Conservation (phyloP, 371 early-diverging fungal species). For the Coemansia sp. region DNA sequence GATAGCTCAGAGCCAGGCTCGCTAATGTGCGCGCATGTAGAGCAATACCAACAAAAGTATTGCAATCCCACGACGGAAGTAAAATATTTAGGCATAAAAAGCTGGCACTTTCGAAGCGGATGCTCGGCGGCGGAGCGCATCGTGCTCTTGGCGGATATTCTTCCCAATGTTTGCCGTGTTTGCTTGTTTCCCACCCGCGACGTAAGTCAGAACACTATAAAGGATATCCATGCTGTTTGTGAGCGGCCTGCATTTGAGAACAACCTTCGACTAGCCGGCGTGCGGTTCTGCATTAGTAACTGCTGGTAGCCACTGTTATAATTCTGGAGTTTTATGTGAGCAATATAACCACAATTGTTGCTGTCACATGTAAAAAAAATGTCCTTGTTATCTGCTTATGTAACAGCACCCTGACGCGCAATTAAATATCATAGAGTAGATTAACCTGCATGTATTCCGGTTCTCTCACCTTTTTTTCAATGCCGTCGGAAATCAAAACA, state of each 20-base stretch:
- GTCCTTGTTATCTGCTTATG: too few relatives aligned
- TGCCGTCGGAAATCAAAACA: too few relatives aligned
- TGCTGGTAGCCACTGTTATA: neutral
- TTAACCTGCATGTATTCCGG: too few relatives aligned
- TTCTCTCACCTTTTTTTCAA: too few relatives aligned
- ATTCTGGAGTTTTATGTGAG: neutral
- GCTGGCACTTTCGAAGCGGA: neutral
- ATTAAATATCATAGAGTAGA: too few relatives aligned
- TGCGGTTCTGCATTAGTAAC: neutral
- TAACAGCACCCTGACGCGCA: too few relatives aligned
- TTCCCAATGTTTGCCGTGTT: neutral
- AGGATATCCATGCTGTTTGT: neutral
- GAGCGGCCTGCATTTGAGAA: neutral
- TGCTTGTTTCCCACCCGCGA: neutral
- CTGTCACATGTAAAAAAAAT: too few relatives aligned
- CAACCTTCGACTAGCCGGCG: neutral
- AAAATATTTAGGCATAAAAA: neutral
- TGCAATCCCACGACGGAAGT: neutral
- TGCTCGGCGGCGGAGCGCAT: neutral
- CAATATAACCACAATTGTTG: too few relatives aligned
- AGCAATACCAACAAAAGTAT: neutral
- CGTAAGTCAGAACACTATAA: too few relatives aligned
- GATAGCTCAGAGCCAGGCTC: too few relatives aligned
- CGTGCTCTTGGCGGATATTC: conserved; percentile 1
- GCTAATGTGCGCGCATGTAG: neutral